These are phyloP conservation scores for Solanum chiquidenum DNA, from an alignment of 257 asterid genomes.

Conservation along the genomic window DNA sequence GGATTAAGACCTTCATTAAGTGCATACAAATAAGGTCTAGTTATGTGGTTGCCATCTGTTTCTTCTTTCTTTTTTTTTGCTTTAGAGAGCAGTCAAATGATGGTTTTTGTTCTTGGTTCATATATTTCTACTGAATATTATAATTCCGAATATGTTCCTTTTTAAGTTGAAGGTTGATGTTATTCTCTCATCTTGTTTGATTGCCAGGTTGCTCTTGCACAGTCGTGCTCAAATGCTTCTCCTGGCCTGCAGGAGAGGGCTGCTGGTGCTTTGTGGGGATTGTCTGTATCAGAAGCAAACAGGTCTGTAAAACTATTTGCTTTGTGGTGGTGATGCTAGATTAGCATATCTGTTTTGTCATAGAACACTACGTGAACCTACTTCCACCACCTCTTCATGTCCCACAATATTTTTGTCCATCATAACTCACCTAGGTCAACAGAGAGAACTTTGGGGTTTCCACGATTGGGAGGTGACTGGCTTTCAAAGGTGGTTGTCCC, in stretches of 20 bases:
- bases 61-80: too few species aligned
- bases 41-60: background rate
- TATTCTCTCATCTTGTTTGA: background rate
- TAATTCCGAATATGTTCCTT: background rate
- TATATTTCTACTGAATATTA: background rate
- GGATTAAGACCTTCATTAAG: background rate
- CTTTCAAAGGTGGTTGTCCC: background rate
- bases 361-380: background rate
- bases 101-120: background rate
- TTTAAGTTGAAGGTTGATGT: background rate
- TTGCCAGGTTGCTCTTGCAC: conserved; percentile 35
- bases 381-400: background rate
- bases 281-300: conserved; percentile 60
- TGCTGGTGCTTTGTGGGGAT: conserved; percentile 46
- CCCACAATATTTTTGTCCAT: background rate
- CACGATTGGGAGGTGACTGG: background rate
- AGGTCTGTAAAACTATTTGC: conserved; percentile 29
- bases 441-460: background rate
- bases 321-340: background rate
- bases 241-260: conserved; percentile 47
- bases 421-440: background rate
- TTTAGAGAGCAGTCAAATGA: background rate
- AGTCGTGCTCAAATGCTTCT: conserved; percentile 35
- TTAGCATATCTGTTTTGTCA: background rate
- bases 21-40: background rate